A percentile compares a stretch with the other conserved stretches of the same genome.
These are phyloP conservation scores for Sesbania bispinosa DNA, from an alignment of 306 rosid species.

Conservation along the genomic window DNA sequence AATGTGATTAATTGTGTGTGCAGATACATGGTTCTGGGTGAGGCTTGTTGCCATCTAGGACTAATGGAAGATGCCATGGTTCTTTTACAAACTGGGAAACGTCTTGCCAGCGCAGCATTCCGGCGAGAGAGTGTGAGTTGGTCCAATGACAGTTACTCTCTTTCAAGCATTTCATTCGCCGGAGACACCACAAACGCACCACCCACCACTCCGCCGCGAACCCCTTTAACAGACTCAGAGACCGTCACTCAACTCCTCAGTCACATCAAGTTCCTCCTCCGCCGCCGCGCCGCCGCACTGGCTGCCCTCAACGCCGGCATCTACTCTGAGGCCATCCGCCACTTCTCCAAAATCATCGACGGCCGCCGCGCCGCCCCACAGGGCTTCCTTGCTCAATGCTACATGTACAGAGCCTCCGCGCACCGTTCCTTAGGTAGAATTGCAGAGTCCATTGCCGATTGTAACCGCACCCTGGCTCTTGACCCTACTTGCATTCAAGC, in stretches of 20 bases:
- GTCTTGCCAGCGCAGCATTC: slow-evolving; percentile 85
- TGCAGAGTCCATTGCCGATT: slow-evolving; percentile 85
- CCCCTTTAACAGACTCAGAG: slow-evolving; percentile 48
- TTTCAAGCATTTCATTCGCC: slow-evolving; percentile 38
- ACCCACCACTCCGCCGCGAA: slow-evolving; percentile 49
- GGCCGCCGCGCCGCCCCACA: slow-evolving; percentile 93
- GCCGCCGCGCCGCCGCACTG: slow-evolving; percentile 79
- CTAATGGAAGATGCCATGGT: slow-evolving; percentile 97
- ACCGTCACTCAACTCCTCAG: slow-evolving; percentile 57
- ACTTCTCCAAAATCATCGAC: slow-evolving; percentile 82
- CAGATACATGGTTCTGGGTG: slow-evolving; percentile 86
- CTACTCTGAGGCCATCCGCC: slow-evolving; percentile 87
- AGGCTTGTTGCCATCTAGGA: slow-evolving; percentile 91
- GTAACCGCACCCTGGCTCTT: slow-evolving; percentile 78
- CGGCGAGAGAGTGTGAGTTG: slow-evolving; percentile 86
- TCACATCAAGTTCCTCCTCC: slow-evolving; percentile 79
- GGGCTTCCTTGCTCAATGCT: slow-evolving; percentile 87
- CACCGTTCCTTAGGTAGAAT: slow-evolving; percentile 68
- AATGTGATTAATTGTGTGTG: no score
- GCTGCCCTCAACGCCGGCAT: slow-evolving; percentile 89
- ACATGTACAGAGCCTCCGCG: slow-evolving; percentile 71
- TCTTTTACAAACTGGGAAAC: slow-evolving; percentile 91
- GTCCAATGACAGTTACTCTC: slow-evolving; percentile 80
- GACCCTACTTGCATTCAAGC: slow-evolving; percentile 83
- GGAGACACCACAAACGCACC: slow-evolving; percentile 36